Conservation (phyloP, 805 yeast genomes). For the Ogataea paradorogensis region DNA sequence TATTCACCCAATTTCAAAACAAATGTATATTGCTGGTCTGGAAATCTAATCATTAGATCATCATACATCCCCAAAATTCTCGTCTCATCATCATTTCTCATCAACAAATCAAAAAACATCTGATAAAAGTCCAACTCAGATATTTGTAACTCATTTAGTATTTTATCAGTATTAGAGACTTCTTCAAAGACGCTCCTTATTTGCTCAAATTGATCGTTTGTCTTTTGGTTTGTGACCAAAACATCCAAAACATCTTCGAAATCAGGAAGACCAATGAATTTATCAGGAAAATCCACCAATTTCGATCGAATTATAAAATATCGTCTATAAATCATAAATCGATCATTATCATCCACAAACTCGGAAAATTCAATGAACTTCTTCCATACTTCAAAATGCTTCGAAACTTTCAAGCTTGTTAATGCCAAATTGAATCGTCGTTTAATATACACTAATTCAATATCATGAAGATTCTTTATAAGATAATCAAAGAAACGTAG, state of each 20-base stretch:
- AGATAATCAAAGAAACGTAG: slow-evolving; percentile 45
- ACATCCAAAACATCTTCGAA: slow-evolving; percentile 34
- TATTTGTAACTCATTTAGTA: slow-evolving; percentile 35
- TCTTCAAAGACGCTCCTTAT: slow-evolving; percentile 28
- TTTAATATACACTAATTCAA: slow-evolving; percentile 39
- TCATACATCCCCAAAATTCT: slow-evolving; percentile 28
- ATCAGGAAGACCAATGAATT: slow-evolving; percentile 10
- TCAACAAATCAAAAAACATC: slow-evolving; percentile 43
- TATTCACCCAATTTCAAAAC: slow-evolving; percentile 47
- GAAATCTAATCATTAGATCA: slow-evolving; percentile 41
- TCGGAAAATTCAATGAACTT: slow-evolving; percentile 49
- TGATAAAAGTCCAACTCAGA: slow-evolving; percentile 49
- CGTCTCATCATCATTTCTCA: slow-evolving; percentile 13
- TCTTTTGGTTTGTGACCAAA: slow-evolving; percentile 25
- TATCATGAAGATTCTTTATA: slow-evolving; percentile 24
- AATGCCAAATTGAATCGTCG: slow-evolving; percentile 49
- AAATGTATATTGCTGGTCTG: slow-evolving; percentile 57
- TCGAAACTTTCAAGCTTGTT: slow-evolving; percentile 44
- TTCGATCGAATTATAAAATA: slow-evolving; percentile 26
- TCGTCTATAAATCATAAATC: slow-evolving; percentile 33
- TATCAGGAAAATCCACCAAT: slow-evolving; percentile 7
- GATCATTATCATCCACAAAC: slow-evolving; percentile 40
- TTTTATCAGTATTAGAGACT: slow-evolving; percentile 35
- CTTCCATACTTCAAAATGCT: slow-evolving; percentile 56
- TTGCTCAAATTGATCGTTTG: slow-evolving; percentile 10